These are phyloP conservation scores for Serpula lacrymans DNA, from an alignment of 768 basidiomycete species.

Conservation along the genomic window DNA sequence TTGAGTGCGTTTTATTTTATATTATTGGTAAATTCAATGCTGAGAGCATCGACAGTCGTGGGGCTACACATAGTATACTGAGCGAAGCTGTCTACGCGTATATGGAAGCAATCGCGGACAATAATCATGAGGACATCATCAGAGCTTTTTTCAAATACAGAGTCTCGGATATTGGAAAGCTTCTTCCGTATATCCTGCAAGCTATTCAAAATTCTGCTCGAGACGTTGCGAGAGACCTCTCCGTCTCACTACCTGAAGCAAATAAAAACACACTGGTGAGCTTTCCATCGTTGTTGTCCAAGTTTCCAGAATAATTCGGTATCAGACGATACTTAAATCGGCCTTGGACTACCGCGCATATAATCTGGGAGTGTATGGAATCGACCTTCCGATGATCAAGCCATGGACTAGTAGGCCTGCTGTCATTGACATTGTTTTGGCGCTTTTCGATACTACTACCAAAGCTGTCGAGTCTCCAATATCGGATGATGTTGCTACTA, in stretches of 20 bases:
- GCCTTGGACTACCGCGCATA: slow-evolving; percentile 73
- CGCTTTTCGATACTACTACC: slow-evolving; percentile 68
- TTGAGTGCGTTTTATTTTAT: slow-evolving; percentile 44
- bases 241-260: slow-evolving; percentile 56
- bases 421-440: slow-evolving; percentile 64
- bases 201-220: slow-evolving; percentile 42
- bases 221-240: slow-evolving; percentile 41
- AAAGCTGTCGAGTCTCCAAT: slow-evolving; percentile 40
- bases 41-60: slow-evolving; percentile 35
- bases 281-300: slow-evolving; percentile 7
- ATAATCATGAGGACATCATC: slow-evolving; percentile 68
- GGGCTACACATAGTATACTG: slow-evolving; percentile 58
- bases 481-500: slow-evolving; percentile 23
- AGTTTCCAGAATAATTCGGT: not conserved
- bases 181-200: slow-evolving; percentile 60
- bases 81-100: slow-evolving; percentile 68
- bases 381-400: slow-evolving; percentile 63
- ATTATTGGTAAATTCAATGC: not conserved
- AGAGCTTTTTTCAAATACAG: slow-evolving; percentile 80
- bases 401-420: slow-evolving; percentile 80
- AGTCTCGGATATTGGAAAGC: slow-evolving; percentile 59
- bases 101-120: slow-evolving; percentile 55
- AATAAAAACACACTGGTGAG: slow-evolving; percentile 69
- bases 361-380: slow-evolving; percentile 72
- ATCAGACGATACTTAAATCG: slow-evolving; percentile 67